Evolutionary conservation across 768 basidiomycete genomes (phyloP), one percentile per base, ranked within the genome.

Genomic region (Suillus cothurnatus): DNA sequence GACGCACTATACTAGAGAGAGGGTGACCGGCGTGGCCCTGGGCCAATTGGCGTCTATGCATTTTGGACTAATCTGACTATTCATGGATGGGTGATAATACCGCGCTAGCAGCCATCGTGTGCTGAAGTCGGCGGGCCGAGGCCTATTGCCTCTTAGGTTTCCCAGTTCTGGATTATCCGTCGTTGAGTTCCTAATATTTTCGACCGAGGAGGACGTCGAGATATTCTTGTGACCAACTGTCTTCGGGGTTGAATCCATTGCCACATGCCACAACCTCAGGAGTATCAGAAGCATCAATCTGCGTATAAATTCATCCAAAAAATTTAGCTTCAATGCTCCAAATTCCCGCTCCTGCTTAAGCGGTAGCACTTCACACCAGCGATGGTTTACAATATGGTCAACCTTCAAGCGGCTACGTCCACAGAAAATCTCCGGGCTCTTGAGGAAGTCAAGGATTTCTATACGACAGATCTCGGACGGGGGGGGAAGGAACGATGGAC

Each of bases 401-500:
- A 79, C 49, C 78, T 86, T 61, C 73, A 79, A 55, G 76, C 80
- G 11, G 83, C 85, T 19, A 81, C 78, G 21, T 79, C 82, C 53
- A 72, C 78, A 6, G 85, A 87, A 61, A 78, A 83, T 65, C 78
- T 81, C 36, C 80, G 79, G 50, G 84, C 85, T 9, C 73, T 87
- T 64, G 78, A 82, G 45, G 85, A 87, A 69, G 86, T 86, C 60
- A 82, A 80, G 68, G 73, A 85, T 69, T 86, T 86, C 68, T 77
- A 75, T 19, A 77, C 75, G 23, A 87, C 86, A 7, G 84, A 87
- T 72, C 81, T 87, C 70, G 85, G 85, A 67, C 80, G 79, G 53
- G 79, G 82, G 9, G 85, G 84, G 38, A 77, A 74, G 61, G 81
- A 81, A 39, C 80, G 81, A 41, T 87, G 86, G 86, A 82, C 85